phyloP scores from a whole-genome alignment of 768 basidiomycete species.

The Pisolithus albus region DNA sequence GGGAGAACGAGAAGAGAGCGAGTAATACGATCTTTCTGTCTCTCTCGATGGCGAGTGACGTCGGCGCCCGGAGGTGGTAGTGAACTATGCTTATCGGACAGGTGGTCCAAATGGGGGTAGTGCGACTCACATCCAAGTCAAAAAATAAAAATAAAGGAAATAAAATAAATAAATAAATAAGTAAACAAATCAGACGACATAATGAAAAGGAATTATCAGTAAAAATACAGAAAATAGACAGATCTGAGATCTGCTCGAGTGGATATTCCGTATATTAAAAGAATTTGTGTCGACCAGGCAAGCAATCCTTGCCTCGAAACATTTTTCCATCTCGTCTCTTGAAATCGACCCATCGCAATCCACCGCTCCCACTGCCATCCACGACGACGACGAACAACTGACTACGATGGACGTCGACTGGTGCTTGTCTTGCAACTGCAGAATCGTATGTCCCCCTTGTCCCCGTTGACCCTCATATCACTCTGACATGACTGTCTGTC shows the following conservation, averaged over 20 bases:
- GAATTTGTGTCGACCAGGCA: too few relatives aligned
- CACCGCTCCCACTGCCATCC: background rate
- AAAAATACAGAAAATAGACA: conserved; percentile 16
- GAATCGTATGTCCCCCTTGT: conserved; percentile 39
- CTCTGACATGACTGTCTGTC: background rate
- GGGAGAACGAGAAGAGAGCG: background rate
- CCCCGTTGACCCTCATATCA: background rate
- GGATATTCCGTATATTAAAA: conserved; percentile 22
- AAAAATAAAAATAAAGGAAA: conserved; percentile 3
- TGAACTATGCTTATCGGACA: conserved; percentile 1
- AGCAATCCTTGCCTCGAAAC: conserved; percentile 9
- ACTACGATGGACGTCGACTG: conserved; percentile 53
- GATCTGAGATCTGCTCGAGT: conserved; percentile 18
- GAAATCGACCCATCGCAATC: background rate
- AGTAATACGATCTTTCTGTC: background rate
- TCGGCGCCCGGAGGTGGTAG: background rate
- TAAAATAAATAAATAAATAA: conserved; percentile 16
- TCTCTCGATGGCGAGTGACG: background rate
- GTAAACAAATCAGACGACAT: conserved; percentile 26
- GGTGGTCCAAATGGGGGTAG: conserved; percentile 2
- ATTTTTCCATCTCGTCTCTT: conserved; percentile 11
- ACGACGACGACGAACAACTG: too few relatives aligned
- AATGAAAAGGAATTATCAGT: conserved; percentile 30
- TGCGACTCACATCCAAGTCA: conserved; percentile 6
- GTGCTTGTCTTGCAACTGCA: conserved; percentile 61